Percentiles rank a stretch among this genome's conserved stretches.
phyloP scores from a whole-genome alignment of 305 asterid genomes.

The Solanum hybrid region DNA sequence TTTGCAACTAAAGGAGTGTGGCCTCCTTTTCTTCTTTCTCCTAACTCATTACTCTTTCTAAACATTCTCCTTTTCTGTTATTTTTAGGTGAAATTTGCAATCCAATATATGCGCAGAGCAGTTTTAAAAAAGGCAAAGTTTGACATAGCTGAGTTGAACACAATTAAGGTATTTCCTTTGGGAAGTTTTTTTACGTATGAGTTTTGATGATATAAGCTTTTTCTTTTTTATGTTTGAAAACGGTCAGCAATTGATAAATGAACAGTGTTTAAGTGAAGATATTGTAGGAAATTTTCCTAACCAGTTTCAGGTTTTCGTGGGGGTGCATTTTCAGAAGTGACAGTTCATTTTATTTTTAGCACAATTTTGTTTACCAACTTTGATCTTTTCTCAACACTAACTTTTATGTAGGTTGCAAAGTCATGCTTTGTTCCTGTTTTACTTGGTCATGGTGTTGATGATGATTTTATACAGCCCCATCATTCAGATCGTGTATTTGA shows the following conservation, averaged over 20 bases:
- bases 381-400: neutral
- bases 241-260: neutral
- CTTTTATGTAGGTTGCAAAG: conserved; percentile 60
- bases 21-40: neutral
- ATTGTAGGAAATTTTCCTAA: neutral
- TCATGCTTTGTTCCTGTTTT: conserved; percentile 80
- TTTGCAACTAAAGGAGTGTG: neutral
- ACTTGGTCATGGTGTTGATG: conserved; percentile 81
- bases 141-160: conserved; percentile 67
- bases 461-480: conserved; percentile 89
- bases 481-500: conserved; percentile 79
- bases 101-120: conserved; percentile 80
- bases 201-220: neutral
- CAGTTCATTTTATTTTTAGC: neutral
- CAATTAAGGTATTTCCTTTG: conserved; percentile 57
- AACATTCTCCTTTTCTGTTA: neutral
- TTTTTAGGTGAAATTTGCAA: conserved; percentile 75
- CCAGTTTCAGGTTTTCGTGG: neutral
- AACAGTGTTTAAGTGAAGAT: neutral
- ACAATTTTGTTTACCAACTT: neutral
- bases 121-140: conserved; percentile 77
- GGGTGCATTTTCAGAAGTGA: neutral
- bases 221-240: neutral
- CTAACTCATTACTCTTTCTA: neutral
- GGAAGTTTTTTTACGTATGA: neutral